Conservation (phyloP, 2,329 filamentous ascomycete species). For the Talaromyces sp. region DNA sequence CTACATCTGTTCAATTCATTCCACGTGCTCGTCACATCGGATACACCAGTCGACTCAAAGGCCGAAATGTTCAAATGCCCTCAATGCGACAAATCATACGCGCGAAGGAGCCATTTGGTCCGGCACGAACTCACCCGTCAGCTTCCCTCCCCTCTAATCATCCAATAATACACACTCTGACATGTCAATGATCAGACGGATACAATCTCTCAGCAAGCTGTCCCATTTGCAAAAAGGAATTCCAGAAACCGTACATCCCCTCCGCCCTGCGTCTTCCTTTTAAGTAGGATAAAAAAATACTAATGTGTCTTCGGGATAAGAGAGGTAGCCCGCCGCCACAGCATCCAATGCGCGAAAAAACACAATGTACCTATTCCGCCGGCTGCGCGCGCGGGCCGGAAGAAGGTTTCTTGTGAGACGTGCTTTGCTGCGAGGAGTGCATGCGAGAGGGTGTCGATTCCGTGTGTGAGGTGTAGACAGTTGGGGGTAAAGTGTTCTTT, state of each 20-base stretch:
- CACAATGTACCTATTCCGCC: constrained; percentile 28
- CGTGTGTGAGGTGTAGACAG: constrained; percentile 27
- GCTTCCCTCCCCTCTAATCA: neutral
- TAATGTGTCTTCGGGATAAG: constrained; percentile 15
- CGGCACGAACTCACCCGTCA: constrained; percentile 31
- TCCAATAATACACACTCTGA: constrained; percentile 13
- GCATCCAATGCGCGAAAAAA: constrained; percentile 30
- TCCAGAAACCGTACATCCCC: constrained; percentile 26
- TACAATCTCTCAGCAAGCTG: constrained; percentile 26
- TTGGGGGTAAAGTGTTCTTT: constrained; percentile 26
- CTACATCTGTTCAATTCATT: neutral
- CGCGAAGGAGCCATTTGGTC: constrained; percentile 28
- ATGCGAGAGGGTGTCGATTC: constrained; percentile 24
- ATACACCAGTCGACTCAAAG: no score
- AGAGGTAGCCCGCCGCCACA: constrained; percentile 31
- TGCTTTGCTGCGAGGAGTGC: constrained; percentile 28
- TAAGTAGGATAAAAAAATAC: no score
- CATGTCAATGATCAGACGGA: constrained; percentile 22
- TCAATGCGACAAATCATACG: constrained; percentile 30
- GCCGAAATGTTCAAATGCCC: constrained; percentile 26
- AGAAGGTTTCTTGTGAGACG: constrained; percentile 30
- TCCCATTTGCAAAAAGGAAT: constrained; percentile 30
- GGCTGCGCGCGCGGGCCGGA: constrained; percentile 29
- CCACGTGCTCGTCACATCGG: no score
- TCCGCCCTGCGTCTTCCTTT: neutral